Conservation (phyloP, 1,284 basidiomycete species). For the Trametes pubescens region DNA sequence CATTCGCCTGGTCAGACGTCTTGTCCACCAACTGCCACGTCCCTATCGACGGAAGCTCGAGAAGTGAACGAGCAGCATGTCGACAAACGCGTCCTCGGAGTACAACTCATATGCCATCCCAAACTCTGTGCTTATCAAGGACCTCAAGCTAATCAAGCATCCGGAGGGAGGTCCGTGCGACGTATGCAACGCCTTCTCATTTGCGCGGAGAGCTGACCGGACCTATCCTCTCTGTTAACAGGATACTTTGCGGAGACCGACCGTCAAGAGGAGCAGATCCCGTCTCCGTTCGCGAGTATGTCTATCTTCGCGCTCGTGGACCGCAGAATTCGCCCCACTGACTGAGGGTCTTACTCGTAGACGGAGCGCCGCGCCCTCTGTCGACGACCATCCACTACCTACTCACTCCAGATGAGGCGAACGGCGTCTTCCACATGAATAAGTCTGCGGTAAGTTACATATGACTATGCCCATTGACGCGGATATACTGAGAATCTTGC, state of each 20-base stretch:
- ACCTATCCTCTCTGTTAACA: conserved; percentile 13
- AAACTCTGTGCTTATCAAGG: conserved; percentile 43
- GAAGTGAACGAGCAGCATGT: not conserved
- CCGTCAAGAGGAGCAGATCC: conserved; percentile 42
- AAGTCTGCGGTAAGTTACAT: conserved; percentile 48
- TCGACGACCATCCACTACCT: conserved; percentile 57
- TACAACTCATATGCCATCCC: conserved; percentile 35
- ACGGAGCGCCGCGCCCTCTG: conserved; percentile 42
- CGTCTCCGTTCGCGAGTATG: conserved; percentile 51
- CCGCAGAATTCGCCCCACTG: not conserved
- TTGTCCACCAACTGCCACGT: not conserved
- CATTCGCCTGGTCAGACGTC: no score
- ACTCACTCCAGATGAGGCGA: conserved; percentile 49
- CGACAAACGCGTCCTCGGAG: not conserved
- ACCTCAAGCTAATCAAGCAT: conserved; percentile 44
- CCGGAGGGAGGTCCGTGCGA: conserved; percentile 47
- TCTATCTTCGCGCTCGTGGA: not conserved
- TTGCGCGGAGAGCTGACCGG: not conserved
- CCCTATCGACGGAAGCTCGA: not conserved
- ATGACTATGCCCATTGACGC: not conserved
- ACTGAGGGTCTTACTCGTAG: conserved; percentile 26
- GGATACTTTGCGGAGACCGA: conserved; percentile 54
- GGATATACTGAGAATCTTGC: not conserved
- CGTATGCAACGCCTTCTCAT: not conserved
- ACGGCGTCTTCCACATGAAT: conserved; percentile 56